Base-by-base conservation (phyloP, 192 early-diverging fungal genomes). In the Lunasporangiospora selenospora region DNA sequence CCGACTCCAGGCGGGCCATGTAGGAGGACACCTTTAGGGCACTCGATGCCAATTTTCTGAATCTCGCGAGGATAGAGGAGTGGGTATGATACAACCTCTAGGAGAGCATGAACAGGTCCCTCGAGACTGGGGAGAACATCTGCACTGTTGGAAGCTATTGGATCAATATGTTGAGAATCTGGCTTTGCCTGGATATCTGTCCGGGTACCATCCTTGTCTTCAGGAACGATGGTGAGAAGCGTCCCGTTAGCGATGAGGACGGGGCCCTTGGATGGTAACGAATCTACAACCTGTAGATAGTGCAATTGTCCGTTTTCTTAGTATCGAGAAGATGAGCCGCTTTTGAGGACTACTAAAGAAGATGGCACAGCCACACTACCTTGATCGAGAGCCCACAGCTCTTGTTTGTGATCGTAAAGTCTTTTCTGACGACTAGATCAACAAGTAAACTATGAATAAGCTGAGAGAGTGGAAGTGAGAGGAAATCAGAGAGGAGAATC, bases 1-100 rank as follows among this genome's bases (percentile, higher is more conserved):
- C 97, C 97, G 2, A 96, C 93, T 24, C 97, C 97, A 0, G 97
- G 95, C 9, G 94, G 93, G 2, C 97, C 97, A 65, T 96, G 90
- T 1, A 99, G 67, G 9, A 99, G 79, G 9, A 97, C 87, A 59
- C 84, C 90, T 67, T 91, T 92, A 15, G 94, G 96, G 44, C 85
- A 88, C 37, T 96, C 92, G 26, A 96, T 86, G 34, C 83, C 77
- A 5, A 98, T 65, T 43, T 75, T 75, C 43, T 64, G 44, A 37
- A 94, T 86, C 36, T 87, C 64, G 13, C 83, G 64, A 1, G 81
- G 67, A 62, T 94, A 88, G 19, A 84, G 39, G 10, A 95, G 75
- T 0, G 94, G 95, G 50, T 90, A 90, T 37, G 85, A 84, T 6
- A 96, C 80, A 0, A 96, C 81, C 34, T 96, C 94, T 2, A 89